Base-by-base conservation (phyloP, 306 rosid genomes). In the Rosa rugosa region DNA sequence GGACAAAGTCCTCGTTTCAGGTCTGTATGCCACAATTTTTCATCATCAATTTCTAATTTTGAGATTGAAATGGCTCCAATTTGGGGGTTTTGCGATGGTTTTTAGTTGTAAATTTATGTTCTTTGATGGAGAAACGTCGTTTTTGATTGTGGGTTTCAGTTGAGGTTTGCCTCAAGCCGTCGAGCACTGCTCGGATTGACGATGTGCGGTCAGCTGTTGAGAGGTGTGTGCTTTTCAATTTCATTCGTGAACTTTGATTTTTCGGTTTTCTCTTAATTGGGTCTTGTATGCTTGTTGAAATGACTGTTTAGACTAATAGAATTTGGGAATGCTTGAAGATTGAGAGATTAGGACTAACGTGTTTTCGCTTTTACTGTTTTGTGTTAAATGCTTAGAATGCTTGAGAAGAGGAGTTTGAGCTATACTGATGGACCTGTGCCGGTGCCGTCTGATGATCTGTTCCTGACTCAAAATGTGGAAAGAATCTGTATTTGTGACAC, bases 361-460 rank as follows among this genome's bases (percentile, higher is more conserved):
- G 66, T 11, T 74, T 72, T 36, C 8, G 54, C 1, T 17, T 75
- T 27, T 14, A 7, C 60, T 46, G 25, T 80, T 6, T 42, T 6
- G 45, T 31, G 36, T 60, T 2, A n/a, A 59, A 41, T 86, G 67
- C 80, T 69, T 75, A 95, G 99, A 86, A 92, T 95, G 98, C 96
- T 95, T 69, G 99, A 93, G 78, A 91, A 92, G 78, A 90, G 99
- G 88, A 91, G 91, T 85, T 83, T 95, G 84, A 95, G 97, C 90
- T 95, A 95, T 79, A 73, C 36, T 77, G 96, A 87, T 66, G 99
- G 99, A 78, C 93, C 91, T 8, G 87, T 92, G 82, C 85, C 90
- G 0, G 90, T 95, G 69, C 98, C 97, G 17, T 63, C 66, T 47
- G 98, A 91, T 20, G 96, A 93, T 31, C 53, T 73, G 17, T 91